phyloP scores from a whole-genome alignment of 192 early-diverging fungal species.

The Obelidium mucronatum region DNA sequence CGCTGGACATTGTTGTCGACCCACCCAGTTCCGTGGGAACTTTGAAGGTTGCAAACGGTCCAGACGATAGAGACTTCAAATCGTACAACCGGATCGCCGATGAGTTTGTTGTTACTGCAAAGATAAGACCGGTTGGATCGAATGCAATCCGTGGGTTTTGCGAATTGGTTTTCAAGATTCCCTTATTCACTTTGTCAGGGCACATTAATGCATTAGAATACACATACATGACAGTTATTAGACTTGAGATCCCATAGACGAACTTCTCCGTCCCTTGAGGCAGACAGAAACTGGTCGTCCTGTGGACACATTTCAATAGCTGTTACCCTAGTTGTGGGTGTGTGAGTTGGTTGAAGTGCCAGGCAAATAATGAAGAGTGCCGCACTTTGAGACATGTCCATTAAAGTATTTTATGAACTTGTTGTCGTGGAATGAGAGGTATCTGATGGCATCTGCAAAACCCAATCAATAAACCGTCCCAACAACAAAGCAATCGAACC shows the following conservation, averaged over 20 bases:
- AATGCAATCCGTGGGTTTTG: conserved; percentile 60
- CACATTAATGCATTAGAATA: not conserved
- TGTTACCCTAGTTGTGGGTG: conserved; percentile 63
- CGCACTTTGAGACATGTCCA: conserved; percentile 78
- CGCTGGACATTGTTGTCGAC: conserved; percentile 17
- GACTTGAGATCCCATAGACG: conserved; percentile 86
- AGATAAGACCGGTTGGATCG: conserved; percentile 81
- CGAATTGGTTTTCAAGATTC: conserved; percentile 18
- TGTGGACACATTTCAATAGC: conserved; percentile 81
- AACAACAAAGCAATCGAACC: conserved; percentile 49
- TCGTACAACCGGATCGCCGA: conserved; percentile 74
- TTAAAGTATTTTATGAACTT: conserved; percentile 92
- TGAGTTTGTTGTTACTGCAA: conserved; percentile 69
- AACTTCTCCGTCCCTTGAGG: conserved; percentile 77
- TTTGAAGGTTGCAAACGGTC: conserved; percentile 45
- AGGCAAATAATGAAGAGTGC: not conserved
- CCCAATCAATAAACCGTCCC: not conserved
- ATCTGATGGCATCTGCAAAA: conserved; percentile 83
- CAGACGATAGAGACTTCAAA: conserved; percentile 31
- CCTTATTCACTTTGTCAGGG: conserved; percentile 1
- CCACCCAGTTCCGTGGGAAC: conserved; percentile 14
- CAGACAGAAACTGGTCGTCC: conserved; percentile 86
- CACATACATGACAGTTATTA: conserved; percentile 60
- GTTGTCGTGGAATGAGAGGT: conserved; percentile 94
- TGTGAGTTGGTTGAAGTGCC: not conserved